These are phyloP conservation scores for Taphrina wiesneri DNA, from an alignment of 1,139 yeast species.

Conservation along the genomic window DNA sequence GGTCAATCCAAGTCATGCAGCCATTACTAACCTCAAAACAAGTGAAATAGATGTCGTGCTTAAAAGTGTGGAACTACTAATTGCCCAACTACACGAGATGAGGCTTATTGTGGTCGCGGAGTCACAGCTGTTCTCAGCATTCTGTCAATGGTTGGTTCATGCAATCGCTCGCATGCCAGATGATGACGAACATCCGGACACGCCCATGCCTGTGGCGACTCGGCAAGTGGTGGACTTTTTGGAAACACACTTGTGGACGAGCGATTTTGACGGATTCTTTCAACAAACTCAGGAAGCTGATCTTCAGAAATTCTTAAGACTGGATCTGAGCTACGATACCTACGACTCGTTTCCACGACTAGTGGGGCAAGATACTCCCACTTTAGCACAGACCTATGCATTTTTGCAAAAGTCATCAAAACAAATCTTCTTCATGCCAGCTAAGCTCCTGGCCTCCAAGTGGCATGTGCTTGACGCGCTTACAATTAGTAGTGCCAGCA, in stretches of 20 bases:
- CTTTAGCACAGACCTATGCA: conserved; percentile 12
- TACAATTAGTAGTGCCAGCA: background rate
- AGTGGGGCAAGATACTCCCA: background rate
- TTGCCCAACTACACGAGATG: conserved; percentile 27
- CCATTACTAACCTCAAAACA: background rate
- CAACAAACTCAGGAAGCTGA: background rate
- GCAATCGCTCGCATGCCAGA: conserved; percentile 35
- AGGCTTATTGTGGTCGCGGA: conserved; percentile 33
- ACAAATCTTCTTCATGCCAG: conserved; percentile 6
- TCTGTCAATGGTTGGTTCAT: conserved; percentile 39
- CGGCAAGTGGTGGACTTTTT: conserved; percentile 36
- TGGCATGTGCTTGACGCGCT: background rate
- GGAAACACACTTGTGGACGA: conserved; percentile 21
- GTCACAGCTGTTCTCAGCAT: conserved; percentile 35
- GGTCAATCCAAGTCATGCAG: background rate
- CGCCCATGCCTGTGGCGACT: conserved; percentile 35
- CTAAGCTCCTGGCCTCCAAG: background rate
- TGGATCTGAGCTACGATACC: background rate
- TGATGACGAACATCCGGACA: conserved; percentile 32
- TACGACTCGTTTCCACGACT: background rate
- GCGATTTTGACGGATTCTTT: conserved; percentile 4
- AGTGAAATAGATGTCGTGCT: background rate
- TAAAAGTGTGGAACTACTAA: background rate
- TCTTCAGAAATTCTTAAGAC: background rate
- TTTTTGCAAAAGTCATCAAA: background rate